phyloP scores from a whole-genome alignment of 164 flowering plant species.

The Aristolochia californica region DNA sequence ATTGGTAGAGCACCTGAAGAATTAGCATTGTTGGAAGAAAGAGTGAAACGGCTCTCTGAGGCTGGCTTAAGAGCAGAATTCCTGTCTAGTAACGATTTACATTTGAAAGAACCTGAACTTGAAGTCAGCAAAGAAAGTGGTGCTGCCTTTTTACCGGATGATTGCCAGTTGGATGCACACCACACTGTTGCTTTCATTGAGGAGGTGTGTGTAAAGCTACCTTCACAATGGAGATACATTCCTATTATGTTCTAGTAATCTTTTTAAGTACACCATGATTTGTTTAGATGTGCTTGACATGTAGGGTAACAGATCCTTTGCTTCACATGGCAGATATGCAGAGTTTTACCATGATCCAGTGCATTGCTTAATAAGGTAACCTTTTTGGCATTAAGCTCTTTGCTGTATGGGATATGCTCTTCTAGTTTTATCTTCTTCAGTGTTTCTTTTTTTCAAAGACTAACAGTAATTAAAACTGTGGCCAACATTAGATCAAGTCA shows the following conservation, averaged over 20 bases:
- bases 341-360: constrained; percentile 86
- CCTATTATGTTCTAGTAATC: no score
- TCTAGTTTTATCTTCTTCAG: no score
- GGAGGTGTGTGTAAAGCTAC: constrained; percentile 32
- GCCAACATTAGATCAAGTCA: constrained; percentile 32
- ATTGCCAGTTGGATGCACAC: constrained; percentile 61
- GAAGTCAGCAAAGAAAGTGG: constrained; percentile 34
- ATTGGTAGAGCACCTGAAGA: constrained; percentile 55
- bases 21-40: constrained; percentile 20
- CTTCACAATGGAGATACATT: neutral
- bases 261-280: neutral
- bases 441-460: neutral
- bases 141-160: constrained; percentile 62
- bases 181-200: constrained; percentile 49
- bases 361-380: constrained; percentile 53
- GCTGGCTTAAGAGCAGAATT: constrained; percentile 57
- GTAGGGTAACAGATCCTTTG: constrained; percentile 61
- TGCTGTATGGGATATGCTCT: neutral
- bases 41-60: constrained; percentile 36
- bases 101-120: constrained; percentile 46
- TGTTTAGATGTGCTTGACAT: constrained; percentile 8
- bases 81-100: constrained; percentile 39
- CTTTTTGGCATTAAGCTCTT: neutral
- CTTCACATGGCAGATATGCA: constrained; percentile 63
- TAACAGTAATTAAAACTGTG: neutral